These are phyloP conservation scores for Colletotrichum sidae DNA, from an alignment of 2,329 filamentous ascomycete species.

Conservation along the genomic window DNA sequence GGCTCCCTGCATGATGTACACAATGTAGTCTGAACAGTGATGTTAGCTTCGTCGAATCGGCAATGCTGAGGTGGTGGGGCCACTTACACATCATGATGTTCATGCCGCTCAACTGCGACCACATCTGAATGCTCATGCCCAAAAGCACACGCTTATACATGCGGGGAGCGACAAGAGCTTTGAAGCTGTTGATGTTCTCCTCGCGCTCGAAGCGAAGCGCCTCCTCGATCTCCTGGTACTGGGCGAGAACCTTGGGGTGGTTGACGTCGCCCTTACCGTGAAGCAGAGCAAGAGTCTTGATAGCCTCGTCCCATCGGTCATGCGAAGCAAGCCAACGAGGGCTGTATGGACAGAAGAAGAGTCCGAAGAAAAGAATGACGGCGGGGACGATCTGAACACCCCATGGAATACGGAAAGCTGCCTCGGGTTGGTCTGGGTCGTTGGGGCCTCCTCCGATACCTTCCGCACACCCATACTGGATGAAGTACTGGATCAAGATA, in stretches of 20 bases:
- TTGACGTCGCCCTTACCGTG: conserved; percentile 68
- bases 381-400: conserved; percentile 69
- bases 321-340: conserved; percentile 78
- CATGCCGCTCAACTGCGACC: conserved; percentile 70
- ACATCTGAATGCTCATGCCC: conserved; percentile 70
- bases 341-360: conserved; percentile 72
- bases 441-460: conserved; percentile 60
- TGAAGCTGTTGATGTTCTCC: conserved; percentile 60
- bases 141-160: conserved; percentile 68
- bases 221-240: conserved; percentile 71
- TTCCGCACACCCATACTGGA: conserved; percentile 72
- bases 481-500: conserved; percentile 74
- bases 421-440: conserved; percentile 61
- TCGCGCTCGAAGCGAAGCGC: conserved; percentile 66
- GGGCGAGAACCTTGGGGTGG: conserved; percentile 70
- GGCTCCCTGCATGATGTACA: conserved; percentile 70
- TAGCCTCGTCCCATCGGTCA: conserved; percentile 75
- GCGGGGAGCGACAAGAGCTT: conserved; percentile 59
- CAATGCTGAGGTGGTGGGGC: not conserved
- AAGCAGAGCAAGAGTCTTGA: conserved; percentile 66
- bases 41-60: not conserved
- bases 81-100: conserved; percentile 66
- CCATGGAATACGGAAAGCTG: conserved; percentile 72
- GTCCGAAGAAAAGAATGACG: conserved; percentile 63
- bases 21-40: conserved; percentile 60